Conservation (phyloP, 2,329 filamentous ascomycete species). For the Hypoxylon sp. region DNA sequence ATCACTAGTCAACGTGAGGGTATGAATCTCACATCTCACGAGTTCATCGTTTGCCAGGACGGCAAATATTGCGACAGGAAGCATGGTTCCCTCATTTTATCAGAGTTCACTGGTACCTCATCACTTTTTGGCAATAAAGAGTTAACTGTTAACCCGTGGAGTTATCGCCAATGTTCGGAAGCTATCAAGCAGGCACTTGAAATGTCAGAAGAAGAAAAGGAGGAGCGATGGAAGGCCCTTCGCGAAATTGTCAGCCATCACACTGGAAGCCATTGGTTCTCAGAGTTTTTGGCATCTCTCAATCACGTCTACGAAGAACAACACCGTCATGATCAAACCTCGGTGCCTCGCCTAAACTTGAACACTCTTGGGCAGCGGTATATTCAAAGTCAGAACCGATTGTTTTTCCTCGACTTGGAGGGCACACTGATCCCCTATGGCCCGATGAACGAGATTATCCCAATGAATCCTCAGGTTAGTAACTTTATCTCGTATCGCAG, state of each 20-base stretch:
- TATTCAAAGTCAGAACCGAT: slow-evolving; percentile 73
- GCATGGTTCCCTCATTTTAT: slow-evolving; percentile 90
- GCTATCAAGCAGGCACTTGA: slow-evolving; percentile 88
- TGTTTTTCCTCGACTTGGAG: slow-evolving; percentile 95
- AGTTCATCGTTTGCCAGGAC: slow-evolving; percentile 94
- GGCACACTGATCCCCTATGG: slow-evolving; percentile 92
- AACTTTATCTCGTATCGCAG: background rate
- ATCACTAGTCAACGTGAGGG: slow-evolving; percentile 96
- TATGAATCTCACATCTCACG: slow-evolving; percentile 97
- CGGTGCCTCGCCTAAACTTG: slow-evolving; percentile 86
- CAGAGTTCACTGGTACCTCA: slow-evolving; percentile 94
- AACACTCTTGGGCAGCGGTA: slow-evolving; percentile 77
- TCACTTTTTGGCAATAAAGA: slow-evolving; percentile 86
- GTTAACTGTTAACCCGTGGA: slow-evolving; percentile 94
- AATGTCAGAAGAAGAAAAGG: slow-evolving; percentile 82
- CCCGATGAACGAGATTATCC: slow-evolving; percentile 85
- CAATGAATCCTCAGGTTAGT: slow-evolving; percentile 80
- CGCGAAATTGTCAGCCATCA: slow-evolving; percentile 82
- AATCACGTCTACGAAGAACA: slow-evolving; percentile 86
- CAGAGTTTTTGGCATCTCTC: slow-evolving; percentile 79
- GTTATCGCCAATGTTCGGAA: slow-evolving; percentile 88
- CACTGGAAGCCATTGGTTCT: slow-evolving; percentile 89
- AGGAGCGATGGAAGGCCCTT: slow-evolving; percentile 80
- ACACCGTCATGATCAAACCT: slow-evolving; percentile 84
- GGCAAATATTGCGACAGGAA: slow-evolving; percentile 81